phyloP scores from a whole-genome alignment of 164 flowering plant species.

The Annona cherimola region DNA sequence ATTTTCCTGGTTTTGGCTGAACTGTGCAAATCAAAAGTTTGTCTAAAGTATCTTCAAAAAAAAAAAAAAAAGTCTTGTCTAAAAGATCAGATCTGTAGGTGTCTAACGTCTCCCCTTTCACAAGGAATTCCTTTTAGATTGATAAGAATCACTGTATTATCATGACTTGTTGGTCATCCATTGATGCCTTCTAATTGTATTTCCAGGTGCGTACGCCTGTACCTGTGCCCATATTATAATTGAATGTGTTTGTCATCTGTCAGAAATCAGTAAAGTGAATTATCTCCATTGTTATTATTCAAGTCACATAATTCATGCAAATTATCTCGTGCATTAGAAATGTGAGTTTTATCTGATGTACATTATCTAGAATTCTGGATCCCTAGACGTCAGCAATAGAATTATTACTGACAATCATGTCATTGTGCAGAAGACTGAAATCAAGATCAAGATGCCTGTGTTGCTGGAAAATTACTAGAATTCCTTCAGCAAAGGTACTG shows the following conservation, averaged over 20 bases:
- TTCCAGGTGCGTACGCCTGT: not conserved
- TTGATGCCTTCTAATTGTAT: not conserved
- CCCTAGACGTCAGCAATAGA: not conserved
- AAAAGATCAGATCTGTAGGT: too few species aligned
- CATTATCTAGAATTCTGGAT: not conserved
- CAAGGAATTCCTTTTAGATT: not conserved
- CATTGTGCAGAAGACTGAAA: conserved; percentile 65
- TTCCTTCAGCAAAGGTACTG: conserved; percentile 65
- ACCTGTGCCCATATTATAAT: not conserved
- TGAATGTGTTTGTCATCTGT: not conserved
- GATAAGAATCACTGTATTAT: not conserved
- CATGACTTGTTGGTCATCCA: not conserved
- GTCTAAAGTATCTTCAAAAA: too few species aligned
- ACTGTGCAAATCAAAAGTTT: not conserved
- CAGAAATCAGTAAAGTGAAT: not conserved
- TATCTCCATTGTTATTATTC: not conserved
- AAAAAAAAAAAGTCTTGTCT: too few species aligned
- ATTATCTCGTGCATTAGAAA: not conserved
- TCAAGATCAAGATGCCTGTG: conserved; percentile 83
- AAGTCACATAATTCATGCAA: not conserved
- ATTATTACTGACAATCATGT: conserved; percentile 10
- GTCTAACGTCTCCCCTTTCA: not conserved
- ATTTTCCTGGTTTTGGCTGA: not conserved
- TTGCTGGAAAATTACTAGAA: conserved; percentile 79
- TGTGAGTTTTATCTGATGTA: not conserved